Conservation (phyloP, 23 red algal species). For the Pyropia yezoensis region DNA sequence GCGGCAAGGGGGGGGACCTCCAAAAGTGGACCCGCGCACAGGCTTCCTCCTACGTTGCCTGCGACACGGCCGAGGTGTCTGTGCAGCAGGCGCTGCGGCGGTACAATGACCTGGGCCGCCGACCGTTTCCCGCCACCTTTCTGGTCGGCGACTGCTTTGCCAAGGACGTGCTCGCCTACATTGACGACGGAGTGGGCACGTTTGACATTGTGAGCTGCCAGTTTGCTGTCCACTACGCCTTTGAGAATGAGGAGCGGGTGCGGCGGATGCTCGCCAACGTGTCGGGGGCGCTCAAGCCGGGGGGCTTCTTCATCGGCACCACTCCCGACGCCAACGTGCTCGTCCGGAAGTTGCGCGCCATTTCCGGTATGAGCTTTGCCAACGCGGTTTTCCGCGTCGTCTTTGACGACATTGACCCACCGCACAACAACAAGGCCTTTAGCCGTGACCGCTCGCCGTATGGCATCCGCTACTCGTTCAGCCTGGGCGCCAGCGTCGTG, state of each 20-base stretch:
- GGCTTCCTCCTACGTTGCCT: slow-evolving; percentile 44
- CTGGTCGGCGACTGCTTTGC: slow-evolving; percentile 75
- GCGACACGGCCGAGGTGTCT: slow-evolving; percentile 60
- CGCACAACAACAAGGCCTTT: slow-evolving; percentile 21
- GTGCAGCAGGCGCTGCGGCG: slow-evolving; percentile 46
- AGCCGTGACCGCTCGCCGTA: slow-evolving; percentile 22
- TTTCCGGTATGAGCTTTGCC: slow-evolving; percentile 29
- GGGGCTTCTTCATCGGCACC: slow-evolving; percentile 97
- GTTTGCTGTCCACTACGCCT: slow-evolving; percentile 98
- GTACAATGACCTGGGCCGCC: slow-evolving; percentile 44
- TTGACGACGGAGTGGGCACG: slow-evolving; percentile 2
- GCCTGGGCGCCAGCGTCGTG: slow-evolving; percentile 68
- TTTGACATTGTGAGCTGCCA: slow-evolving; percentile 97
- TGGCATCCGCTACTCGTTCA: slow-evolving; percentile 83
- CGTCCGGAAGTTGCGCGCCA: slow-evolving; percentile 73
- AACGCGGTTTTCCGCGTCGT: slow-evolving; percentile 53
- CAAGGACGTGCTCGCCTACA: slow-evolving; percentile 9
- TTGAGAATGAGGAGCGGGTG: slow-evolving; percentile 76
- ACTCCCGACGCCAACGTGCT: slow-evolving; percentile 89
- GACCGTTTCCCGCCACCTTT: slow-evolving; percentile 45
- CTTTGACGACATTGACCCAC: slow-evolving; percentile 28
- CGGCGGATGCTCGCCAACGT: slow-evolving; percentile 75
- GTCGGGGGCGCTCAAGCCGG: slow-evolving; percentile 61
- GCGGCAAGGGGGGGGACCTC: slow-evolving; percentile 94
- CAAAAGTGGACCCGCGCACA: slow-evolving; percentile 57